phyloP scores from a whole-genome alignment of 1,284 basidiomycete genomes.

The Gymnopus androsaceus region DNA sequence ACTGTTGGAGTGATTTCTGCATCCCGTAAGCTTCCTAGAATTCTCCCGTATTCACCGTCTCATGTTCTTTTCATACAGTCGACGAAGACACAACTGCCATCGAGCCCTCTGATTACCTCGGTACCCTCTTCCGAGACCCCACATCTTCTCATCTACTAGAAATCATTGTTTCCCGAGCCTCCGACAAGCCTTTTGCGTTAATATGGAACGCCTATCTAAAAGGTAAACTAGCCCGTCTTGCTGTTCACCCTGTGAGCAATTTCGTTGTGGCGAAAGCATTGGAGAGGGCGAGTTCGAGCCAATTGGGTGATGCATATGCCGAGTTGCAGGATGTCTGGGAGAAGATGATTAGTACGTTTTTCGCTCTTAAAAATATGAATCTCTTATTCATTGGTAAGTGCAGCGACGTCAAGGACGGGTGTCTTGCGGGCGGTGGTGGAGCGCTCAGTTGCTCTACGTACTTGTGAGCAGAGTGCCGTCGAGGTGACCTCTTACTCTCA shows the following conservation, averaged over 20 bases:
- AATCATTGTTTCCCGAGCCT: slow-evolving; percentile 66
- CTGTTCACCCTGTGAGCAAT: slow-evolving; percentile 87
- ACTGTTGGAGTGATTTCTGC: slow-evolving; percentile 79
- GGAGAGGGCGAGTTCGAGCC: slow-evolving; percentile 53
- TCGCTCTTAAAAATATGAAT: not conserved
- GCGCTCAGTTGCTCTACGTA: slow-evolving; percentile 7
- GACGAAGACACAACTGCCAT: slow-evolving; percentile 34
- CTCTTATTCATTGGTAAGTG: slow-evolving; percentile 39
- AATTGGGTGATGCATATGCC: slow-evolving; percentile 46
- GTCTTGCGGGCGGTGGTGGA: slow-evolving; percentile 57
- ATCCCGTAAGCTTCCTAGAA: slow-evolving; percentile 47
- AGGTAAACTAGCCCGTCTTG: slow-evolving; percentile 70
- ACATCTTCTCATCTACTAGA: slow-evolving; percentile 89
- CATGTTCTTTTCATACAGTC: slow-evolving; percentile 31
- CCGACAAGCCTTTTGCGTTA: slow-evolving; percentile 59
- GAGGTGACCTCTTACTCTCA: not conserved
- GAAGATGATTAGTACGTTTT: slow-evolving; percentile 47
- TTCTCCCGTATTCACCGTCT: not conserved
- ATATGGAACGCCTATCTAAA: slow-evolving; percentile 82
- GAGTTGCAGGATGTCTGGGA: slow-evolving; percentile 61
- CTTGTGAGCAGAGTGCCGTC: slow-evolving; percentile 5
- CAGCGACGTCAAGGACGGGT: slow-evolving; percentile 45
- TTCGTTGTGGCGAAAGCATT: slow-evolving; percentile 85
- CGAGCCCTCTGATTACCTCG: slow-evolving; percentile 73
- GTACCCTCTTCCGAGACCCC: slow-evolving; percentile 78